Evolutionary conservation across 768 basidiomycete species (phyloP).

Genomic region (Tephrocybe sp.): DNA sequence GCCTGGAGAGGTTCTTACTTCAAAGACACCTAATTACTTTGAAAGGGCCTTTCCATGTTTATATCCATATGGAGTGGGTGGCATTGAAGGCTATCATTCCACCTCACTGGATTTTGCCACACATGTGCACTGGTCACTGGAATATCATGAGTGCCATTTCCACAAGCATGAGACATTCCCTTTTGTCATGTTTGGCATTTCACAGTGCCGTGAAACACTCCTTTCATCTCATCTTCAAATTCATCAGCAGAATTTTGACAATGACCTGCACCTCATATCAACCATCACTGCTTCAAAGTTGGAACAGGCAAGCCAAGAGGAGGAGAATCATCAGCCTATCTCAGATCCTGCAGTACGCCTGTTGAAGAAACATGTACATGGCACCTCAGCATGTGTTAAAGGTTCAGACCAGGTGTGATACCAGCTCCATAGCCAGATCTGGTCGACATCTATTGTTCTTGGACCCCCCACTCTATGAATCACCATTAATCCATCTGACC

Average conservation of each 20-base stretch:
- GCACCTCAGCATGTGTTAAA: conserved; percentile 19
- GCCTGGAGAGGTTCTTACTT: background rate
- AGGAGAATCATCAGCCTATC: conserved; percentile 18
- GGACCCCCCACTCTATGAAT: conserved; percentile 39
- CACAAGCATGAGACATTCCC: conserved; percentile 26
- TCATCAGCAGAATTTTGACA: conserved; percentile 19
- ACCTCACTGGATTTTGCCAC: conserved; percentile 17
- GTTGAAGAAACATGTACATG: conserved; percentile 25
- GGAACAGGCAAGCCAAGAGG: conserved; percentile 31
- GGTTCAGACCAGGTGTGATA: conserved; percentile 32
- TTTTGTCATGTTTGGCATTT: conserved; percentile 27
- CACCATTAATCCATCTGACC: conserved; percentile 42
- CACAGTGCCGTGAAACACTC: conserved; percentile 23
- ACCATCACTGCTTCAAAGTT: conserved; percentile 28
- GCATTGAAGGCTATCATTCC: conserved; percentile 4
- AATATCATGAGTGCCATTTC: conserved; percentile 29
- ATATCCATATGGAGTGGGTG: conserved; percentile 12
- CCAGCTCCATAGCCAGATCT: conserved; percentile 30
- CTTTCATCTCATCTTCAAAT: conserved; percentile 33
- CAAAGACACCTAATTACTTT: conserved; percentile 4
- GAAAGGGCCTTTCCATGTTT: conserved; percentile 12
- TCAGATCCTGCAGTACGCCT: conserved; percentile 25
- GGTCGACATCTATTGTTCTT: conserved; percentile 29
- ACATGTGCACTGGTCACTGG: conserved; percentile 11
- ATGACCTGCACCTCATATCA: conserved; percentile 19